Conservation (phyloP, 2,329 filamentous ascomycete species). For the Ophiostoma angusticollis region DNA sequence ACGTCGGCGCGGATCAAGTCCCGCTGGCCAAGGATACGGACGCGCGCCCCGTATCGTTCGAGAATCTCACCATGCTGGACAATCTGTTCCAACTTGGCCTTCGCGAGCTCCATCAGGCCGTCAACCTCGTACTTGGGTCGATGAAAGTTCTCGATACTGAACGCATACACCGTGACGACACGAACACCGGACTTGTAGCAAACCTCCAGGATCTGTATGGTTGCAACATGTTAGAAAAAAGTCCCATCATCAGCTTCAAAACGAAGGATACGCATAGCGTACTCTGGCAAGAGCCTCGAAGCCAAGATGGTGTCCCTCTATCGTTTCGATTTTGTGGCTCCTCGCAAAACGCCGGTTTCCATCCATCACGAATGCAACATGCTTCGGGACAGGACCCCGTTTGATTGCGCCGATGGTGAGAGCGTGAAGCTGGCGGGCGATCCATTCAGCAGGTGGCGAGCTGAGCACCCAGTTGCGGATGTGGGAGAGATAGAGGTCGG, state of each 20-base stretch:
- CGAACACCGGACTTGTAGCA: constrained; percentile 97
- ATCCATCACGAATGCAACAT: constrained; percentile 99
- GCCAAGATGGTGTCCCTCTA: constrained; percentile 89
- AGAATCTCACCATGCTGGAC: constrained; percentile 86
- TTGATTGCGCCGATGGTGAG: constrained; percentile 76
- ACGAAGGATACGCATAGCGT: constrained; percentile 21
- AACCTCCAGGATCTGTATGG: constrained; percentile 79
- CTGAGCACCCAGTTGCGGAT: constrained; percentile 59
- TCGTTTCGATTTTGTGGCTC: constrained; percentile 83
- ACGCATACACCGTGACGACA: constrained; percentile 94
- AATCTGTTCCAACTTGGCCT: constrained; percentile 84
- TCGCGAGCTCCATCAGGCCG: constrained; percentile 93
- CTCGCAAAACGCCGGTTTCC: constrained; percentile 89
- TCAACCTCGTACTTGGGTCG: constrained; percentile 93
- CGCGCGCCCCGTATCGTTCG: constrained; percentile 79
- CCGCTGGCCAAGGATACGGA: constrained; percentile 74
- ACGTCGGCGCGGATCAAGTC: constrained; percentile 80
- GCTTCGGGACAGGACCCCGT: constrained; percentile 83
- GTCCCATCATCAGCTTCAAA: constrained; percentile 4
- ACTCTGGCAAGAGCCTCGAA: constrained; percentile 89
- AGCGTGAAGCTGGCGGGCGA: constrained; percentile 64
- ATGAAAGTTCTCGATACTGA: constrained; percentile 99
- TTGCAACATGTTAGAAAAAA: neutral
- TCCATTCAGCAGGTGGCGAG: constrained; percentile 86
- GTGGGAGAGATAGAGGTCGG: constrained; percentile 38